Conservation (phyloP, 768 basidiomycete species). For the Hypholoma fasciculare region DNA sequence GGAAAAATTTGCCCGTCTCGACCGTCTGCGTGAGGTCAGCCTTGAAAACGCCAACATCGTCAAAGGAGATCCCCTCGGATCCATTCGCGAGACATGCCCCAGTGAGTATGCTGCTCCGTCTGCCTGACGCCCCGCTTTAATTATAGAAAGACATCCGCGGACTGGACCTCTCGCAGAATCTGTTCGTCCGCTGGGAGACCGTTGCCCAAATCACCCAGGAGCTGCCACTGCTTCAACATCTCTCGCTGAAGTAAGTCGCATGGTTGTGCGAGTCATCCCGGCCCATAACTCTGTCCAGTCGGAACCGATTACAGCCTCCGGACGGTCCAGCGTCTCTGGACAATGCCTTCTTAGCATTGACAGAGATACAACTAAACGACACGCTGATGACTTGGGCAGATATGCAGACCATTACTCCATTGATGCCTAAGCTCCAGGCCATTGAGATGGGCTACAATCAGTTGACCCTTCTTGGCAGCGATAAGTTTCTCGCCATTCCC, state of each 20-base stretch:
- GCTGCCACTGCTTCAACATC: conserved; percentile 58
- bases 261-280: conserved; percentile 13
- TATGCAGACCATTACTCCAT: conserved; percentile 46
- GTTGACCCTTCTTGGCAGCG: conserved; percentile 36
- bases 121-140: conserved; percentile 1
- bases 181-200: conserved; percentile 70
- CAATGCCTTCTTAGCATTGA: conserved; percentile 49
- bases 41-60: conserved; percentile 71
- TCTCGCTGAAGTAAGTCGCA: conserved; percentile 75
- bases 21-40: conserved; percentile 74
- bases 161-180: conserved; percentile 77
- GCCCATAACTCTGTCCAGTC: conserved; percentile 41
- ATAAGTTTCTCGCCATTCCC: conserved; percentile 14
- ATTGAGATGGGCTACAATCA: conserved; percentile 77
- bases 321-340: conserved; percentile 27
- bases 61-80: conserved; percentile 44
- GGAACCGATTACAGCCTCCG: conserved; percentile 59
- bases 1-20: conserved; percentile 63
- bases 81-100: conserved; percentile 59
- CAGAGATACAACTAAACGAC: conserved; percentile 72
- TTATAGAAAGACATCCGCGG: conserved; percentile 62
- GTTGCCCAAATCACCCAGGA: conserved; percentile 64
- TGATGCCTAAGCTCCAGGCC: conserved; percentile 53
- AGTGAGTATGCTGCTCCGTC: conserved; percentile 45
- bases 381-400: conserved; percentile 76